Conservation (phyloP, 75 land plant genomes). For the Pinus taeda region DNA sequence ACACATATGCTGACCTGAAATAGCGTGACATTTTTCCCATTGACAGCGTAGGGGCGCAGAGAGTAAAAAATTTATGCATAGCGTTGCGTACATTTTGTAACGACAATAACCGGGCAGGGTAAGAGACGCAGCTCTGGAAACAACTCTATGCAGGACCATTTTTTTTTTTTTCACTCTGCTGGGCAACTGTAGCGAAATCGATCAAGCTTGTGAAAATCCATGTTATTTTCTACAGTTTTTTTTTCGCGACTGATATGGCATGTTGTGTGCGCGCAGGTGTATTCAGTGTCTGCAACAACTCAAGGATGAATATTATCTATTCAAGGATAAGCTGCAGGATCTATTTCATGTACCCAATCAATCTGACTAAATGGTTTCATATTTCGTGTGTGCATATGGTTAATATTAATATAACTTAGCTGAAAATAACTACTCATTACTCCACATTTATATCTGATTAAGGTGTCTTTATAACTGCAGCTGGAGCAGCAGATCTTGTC, state of each 20-base stretch:
- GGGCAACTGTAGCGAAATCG: too few relatives aligned
- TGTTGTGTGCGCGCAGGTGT: conserved; percentile 40
- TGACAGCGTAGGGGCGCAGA: conserved; percentile 72
- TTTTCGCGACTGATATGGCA: background rate
- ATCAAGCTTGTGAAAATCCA: background rate
- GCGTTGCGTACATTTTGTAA: conserved; percentile 58
- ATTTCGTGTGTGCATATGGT: too few relatives aligned
- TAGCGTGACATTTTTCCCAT: background rate
- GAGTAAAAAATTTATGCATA: conserved; percentile 64
- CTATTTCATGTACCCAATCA: conserved; percentile 42
- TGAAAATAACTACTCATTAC: background rate
- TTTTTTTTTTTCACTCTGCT: too few relatives aligned
- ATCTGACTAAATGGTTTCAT: background rate
- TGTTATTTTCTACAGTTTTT: background rate
- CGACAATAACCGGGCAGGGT: conserved; percentile 60
- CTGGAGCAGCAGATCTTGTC: conserved; percentile 58
- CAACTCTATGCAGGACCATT: too few relatives aligned
- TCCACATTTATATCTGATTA: background rate
- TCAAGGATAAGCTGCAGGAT: conserved; percentile 70
- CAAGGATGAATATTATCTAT: conserved; percentile 60
- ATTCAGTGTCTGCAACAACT: conserved; percentile 52
- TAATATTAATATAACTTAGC: background rate
- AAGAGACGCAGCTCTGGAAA: conserved; percentile 6
- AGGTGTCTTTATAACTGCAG: conserved; percentile 18
- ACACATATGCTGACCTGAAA: background rate